These are phyloP conservation scores for Termitomyces sp. DNA, from an alignment of 768 basidiomycete species.

Conservation along the genomic window DNA sequence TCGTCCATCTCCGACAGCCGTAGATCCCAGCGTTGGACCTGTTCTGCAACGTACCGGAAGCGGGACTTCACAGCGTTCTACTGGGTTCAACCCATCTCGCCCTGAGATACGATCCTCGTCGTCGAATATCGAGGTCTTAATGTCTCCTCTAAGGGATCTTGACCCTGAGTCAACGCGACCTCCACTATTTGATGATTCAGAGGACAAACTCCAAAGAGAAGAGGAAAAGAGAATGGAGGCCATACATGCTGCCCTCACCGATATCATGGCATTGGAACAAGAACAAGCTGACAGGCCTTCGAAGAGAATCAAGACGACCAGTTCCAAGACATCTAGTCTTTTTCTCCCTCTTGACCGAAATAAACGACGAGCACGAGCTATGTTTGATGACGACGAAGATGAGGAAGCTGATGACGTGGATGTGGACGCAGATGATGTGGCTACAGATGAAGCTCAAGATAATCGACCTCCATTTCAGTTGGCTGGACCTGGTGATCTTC, in stretches of 20 bases:
- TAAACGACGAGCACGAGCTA: slow-evolving; percentile 23
- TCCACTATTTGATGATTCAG: slow-evolving; percentile 78
- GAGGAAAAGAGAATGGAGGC: slow-evolving; percentile 90
- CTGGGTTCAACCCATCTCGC: slow-evolving; percentile 18
- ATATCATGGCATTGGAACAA: slow-evolving; percentile 87
- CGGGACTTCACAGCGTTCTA: slow-evolving; percentile 32
- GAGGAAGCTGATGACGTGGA: slow-evolving; percentile 43
- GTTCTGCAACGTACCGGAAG: slow-evolving; percentile 36
- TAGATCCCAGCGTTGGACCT: slow-evolving; percentile 31
- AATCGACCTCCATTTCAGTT: slow-evolving; percentile 58
- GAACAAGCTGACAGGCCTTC: slow-evolving; percentile 25
- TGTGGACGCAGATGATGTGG: slow-evolving; percentile 36
- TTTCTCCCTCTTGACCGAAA: slow-evolving; percentile 3
- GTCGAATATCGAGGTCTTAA: slow-evolving; percentile 76
- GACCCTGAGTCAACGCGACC: slow-evolving; percentile 54
- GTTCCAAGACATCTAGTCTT: slow-evolving; percentile 5
- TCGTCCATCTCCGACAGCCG: slow-evolving; percentile 7
- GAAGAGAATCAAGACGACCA: neutral
- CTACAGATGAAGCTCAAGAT: slow-evolving; percentile 33
- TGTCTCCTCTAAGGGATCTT: slow-evolving; percentile 59
- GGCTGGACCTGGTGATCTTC: slow-evolving; percentile 85
- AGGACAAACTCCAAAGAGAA: slow-evolving; percentile 62
- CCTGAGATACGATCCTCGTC: slow-evolving; percentile 23
- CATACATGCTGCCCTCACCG: slow-evolving; percentile 91
- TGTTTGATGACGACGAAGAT: slow-evolving; percentile 37